These are phyloP conservation scores for Myxozyma neotropica DNA, from an alignment of 805 yeast genomes.

Conservation along the genomic window DNA sequence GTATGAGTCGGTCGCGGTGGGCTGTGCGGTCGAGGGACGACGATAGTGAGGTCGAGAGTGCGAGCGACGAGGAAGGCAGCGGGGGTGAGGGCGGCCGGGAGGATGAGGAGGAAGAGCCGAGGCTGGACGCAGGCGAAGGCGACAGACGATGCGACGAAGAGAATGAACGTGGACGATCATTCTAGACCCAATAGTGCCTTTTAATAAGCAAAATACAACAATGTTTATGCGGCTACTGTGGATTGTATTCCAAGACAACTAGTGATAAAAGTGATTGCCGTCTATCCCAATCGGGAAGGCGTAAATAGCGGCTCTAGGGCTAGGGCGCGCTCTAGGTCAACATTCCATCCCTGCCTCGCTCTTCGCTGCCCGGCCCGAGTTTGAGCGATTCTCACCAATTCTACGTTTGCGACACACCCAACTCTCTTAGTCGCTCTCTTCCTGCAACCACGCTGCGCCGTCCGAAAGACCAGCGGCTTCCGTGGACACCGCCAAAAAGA, in stretches of 20 bases:
- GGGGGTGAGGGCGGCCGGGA: background rate
- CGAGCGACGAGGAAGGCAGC: background rate
- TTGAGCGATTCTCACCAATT: no score
- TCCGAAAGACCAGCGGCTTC: slow-evolving; percentile 11
- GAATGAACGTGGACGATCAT: background rate
- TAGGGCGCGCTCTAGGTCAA: background rate
- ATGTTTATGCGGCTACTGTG: no score
- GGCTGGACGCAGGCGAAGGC: background rate
- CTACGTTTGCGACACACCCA: background rate
- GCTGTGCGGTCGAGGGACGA: slow-evolving; percentile 8
- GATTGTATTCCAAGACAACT: no score
- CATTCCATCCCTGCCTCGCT: no score
- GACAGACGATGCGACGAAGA: background rate
- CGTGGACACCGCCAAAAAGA: slow-evolving; percentile 4
- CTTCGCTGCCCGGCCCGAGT: background rate
- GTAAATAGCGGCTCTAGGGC: background rate
- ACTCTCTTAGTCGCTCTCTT: background rate
- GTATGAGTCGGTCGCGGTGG: slow-evolving; percentile 16
- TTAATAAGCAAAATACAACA: no score
- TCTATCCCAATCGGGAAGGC: no score
- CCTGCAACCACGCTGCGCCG: slow-evolving; percentile 12
- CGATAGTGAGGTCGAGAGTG: slow-evolving; percentile 10
- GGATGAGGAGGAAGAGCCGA: background rate
- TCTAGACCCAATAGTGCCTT: no score
- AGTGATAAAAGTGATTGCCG: background rate